Conservation (phyloP, 2,329 filamentous ascomycete genomes). For the Xylaria sp. region DNA sequence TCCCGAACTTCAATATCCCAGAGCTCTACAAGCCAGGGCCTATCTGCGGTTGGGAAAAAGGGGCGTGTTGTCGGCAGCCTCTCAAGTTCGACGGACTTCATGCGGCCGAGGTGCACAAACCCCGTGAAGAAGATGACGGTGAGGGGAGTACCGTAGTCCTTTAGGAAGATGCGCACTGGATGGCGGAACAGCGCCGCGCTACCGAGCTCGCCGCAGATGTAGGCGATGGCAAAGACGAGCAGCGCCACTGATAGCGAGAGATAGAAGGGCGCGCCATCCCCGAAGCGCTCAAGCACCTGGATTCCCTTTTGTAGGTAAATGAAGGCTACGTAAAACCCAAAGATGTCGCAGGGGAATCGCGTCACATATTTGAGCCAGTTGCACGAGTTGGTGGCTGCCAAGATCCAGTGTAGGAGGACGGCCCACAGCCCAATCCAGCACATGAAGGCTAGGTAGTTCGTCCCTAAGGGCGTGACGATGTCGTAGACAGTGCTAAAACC, state of each 20-base stretch:
- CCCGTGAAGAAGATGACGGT: constrained; percentile 88
- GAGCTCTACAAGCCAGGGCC: constrained; percentile 80
- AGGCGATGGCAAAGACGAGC: constrained; percentile 78
- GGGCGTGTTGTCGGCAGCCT: constrained; percentile 76
- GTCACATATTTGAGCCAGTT: constrained; percentile 90
- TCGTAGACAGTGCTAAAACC: constrained; percentile 76
- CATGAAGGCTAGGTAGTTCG: constrained; percentile 89
- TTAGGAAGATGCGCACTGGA: constrained; percentile 78
- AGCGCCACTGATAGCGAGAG: constrained; percentile 78
- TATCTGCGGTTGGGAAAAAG: constrained; percentile 77
- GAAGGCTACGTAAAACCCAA: constrained; percentile 91
- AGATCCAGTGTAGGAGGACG: constrained; percentile 80
- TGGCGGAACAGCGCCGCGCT: constrained; percentile 77
- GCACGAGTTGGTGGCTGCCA: constrained; percentile 85
- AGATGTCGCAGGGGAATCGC: constrained; percentile 90
- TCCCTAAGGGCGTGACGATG: constrained; percentile 78
- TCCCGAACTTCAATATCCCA: constrained; percentile 77
- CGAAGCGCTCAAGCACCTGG: constrained; percentile 80
- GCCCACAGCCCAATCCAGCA: constrained; percentile 92
- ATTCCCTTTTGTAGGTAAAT: constrained; percentile 93
- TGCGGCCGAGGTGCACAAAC: constrained; percentile 84
- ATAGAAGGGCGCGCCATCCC: constrained; percentile 71
- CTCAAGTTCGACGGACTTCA: constrained; percentile 72
- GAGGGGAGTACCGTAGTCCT: constrained; percentile 86
- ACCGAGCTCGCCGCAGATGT: constrained; percentile 74